Evolutionary conservation across 495 filamentous ascomycete genomes (phyloP), one percentile per base, ranked within the genome.

Genomic region (Lophium mytilinum): DNA sequence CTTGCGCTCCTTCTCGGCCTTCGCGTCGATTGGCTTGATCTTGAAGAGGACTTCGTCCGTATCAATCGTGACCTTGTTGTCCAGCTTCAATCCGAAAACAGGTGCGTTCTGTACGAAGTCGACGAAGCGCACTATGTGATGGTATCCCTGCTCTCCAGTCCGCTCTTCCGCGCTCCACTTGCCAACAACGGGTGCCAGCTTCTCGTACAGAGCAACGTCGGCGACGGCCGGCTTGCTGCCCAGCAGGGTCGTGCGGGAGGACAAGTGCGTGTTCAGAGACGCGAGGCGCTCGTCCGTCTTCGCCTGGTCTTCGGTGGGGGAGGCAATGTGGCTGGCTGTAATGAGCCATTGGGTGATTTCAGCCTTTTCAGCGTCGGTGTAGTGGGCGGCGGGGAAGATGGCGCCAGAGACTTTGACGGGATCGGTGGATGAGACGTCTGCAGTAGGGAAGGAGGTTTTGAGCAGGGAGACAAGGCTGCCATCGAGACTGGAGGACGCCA

Each of bases 81-180:
- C 56, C 50, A 95, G 73, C 56, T 78, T 78, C 55, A 96, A 77
- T 7, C 80, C 80, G 64, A 95, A 94, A 46, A 91, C 56, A 0
- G 82, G 78, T 48, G 86, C 81, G 73, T 94, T 95, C 76, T 98
- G 93, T 55, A 98, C 86, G 68, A 96, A 95, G 71, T 96, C 93
- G 61, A 95, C 72, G 66, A 85, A 87, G 36, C 93, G 90, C 36
- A 98, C 89, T 63, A 96, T 87, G 70, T 97, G 83, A 64, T 93
- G 90, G 68, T 83, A 87, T 53, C 93, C 93, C 46, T 89, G 77
- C 76, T 96, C 82, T 36, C 93, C 93, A 6, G 93, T 95, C 63
- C 87, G 83, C 78, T 96, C 81, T 76, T 96, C 90, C 40, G 87
- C 73, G 7, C 79, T 78, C 92, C 91, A 96, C 56, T 78, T 78